These are phyloP conservation scores for Hericium erinaceus DNA, from an alignment of 768 basidiomycete genomes.

Conservation along the genomic window DNA sequence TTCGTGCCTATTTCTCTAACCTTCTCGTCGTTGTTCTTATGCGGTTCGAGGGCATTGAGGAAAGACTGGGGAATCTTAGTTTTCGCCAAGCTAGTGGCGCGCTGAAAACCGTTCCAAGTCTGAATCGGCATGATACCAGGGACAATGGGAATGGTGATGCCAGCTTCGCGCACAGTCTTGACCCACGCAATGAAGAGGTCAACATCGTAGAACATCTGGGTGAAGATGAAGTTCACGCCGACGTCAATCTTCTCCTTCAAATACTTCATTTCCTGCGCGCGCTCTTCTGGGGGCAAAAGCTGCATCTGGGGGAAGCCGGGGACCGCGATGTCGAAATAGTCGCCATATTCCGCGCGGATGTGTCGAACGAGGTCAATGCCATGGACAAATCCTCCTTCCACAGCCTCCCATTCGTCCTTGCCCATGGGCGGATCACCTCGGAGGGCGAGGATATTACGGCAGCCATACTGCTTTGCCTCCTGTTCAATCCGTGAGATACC, in stretches of 20 bases:
- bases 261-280: slow-evolving; percentile 69
- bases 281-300: slow-evolving; percentile 62
- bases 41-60: slow-evolving; percentile 70
- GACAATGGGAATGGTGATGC: slow-evolving; percentile 83
- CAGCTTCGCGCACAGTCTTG: slow-evolving; percentile 67
- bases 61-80: slow-evolving; percentile 70
- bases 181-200: slow-evolving; percentile 91
- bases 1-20: slow-evolving; percentile 90
- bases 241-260: slow-evolving; percentile 89
- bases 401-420: slow-evolving; percentile 85
- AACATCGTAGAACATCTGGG: slow-evolving; percentile 97
- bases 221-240: slow-evolving; percentile 90
- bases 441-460: slow-evolving; percentile 87
- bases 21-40: slow-evolving; percentile 89
- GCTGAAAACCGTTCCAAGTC: slow-evolving; percentile 91
- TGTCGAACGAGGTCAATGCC: slow-evolving; percentile 89
- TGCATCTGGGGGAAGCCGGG: slow-evolving; percentile 88
- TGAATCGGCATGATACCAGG: slow-evolving; percentile 95
- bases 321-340: slow-evolving; percentile 94
- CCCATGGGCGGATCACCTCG: slow-evolving; percentile 89
- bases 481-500: slow-evolving; percentile 20
- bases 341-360: slow-evolving; percentile 72
- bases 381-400: slow-evolving; percentile 83
- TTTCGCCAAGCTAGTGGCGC: slow-evolving; percentile 67
- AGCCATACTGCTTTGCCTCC: slow-evolving; percentile 87